Conservation (phyloP, 805 yeast genomes). For the Wickerhamomyces sydowiorum region DNA sequence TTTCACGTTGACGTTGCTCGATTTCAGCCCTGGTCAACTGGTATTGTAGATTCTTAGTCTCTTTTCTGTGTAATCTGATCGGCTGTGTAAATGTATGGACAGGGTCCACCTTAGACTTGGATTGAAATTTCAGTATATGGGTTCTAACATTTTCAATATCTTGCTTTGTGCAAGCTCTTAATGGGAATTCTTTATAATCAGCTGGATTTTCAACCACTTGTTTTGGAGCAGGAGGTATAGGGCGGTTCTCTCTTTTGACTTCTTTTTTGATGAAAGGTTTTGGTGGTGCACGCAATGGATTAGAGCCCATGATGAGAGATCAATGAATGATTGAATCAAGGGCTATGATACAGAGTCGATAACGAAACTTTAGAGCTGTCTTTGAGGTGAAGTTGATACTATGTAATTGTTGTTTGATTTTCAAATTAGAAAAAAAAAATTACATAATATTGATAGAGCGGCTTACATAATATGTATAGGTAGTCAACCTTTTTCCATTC, state of each 20-base stretch:
- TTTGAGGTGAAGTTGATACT: no score
- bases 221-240: conserved; percentile 9
- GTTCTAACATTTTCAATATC: conserved; percentile 70
- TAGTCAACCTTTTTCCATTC: no score
- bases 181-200: conserved; percentile 33
- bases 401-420: no score
- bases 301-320: conserved; percentile 5
- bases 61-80: conserved; percentile 84
- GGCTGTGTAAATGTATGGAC: conserved; percentile 67
- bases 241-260: conserved; percentile 6
- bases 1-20: conserved; percentile 53
- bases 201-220: conserved; percentile 18
- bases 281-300: conserved; percentile 17
- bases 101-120: conserved; percentile 68
- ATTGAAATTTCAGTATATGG: conserved; percentile 78
- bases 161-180: conserved; percentile 66
- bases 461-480: no score
- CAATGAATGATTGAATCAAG: no score
- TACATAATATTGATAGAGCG: no score
- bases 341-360: no score
- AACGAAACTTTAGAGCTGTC: no score
- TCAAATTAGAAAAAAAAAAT: no score
- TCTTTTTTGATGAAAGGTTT: conserved; percentile 10
- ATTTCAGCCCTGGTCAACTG: conserved; percentile 75
- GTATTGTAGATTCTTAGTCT: conserved; percentile 85